phyloP scores from a whole-genome alignment of 2,329 filamentous ascomycete genomes.

The Xylaria sp. region DNA sequence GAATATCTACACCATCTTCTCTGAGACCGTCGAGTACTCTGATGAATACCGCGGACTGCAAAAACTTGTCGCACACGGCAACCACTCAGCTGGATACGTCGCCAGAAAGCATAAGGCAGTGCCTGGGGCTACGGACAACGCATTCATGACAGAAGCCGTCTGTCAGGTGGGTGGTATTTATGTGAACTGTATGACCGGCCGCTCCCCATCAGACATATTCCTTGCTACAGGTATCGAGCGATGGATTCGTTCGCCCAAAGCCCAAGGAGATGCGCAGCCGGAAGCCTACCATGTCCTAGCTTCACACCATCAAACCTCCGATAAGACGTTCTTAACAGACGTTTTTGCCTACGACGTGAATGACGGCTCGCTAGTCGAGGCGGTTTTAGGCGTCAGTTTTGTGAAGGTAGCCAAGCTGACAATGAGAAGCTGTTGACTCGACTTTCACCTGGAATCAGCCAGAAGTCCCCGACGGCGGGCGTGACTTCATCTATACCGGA shows the following conservation, averaged over 20 bases:
- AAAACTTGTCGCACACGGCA: slow-evolving; percentile 47
- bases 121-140: slow-evolving; percentile 29
- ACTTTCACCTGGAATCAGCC: slow-evolving; percentile 35
- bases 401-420: slow-evolving; percentile 43
- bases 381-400: slow-evolving; percentile 52
- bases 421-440: slow-evolving; percentile 49
- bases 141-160: slow-evolving; percentile 49
- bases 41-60: slow-evolving; percentile 50
- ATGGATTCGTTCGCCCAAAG: slow-evolving; percentile 50
- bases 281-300: slow-evolving; percentile 49
- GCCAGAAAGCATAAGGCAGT: neutral
- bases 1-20: slow-evolving; percentile 54
- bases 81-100: slow-evolving; percentile 50
- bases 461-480: slow-evolving; percentile 31
- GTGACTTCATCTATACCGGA: neutral
- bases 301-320: slow-evolving; percentile 41
- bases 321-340: slow-evolving; percentile 48
- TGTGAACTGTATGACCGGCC: slow-evolving; percentile 52
- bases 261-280: slow-evolving; percentile 26
- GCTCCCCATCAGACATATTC: slow-evolving; percentile 47
- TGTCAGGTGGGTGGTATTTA: slow-evolving; percentile 54
- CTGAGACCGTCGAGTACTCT: slow-evolving; percentile 52
- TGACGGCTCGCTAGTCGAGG: slow-evolving; percentile 47
- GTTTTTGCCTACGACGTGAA: slow-evolving; percentile 52
- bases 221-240: slow-evolving; percentile 49